Evolutionary conservation across 2,329 filamentous ascomycete genomes (phyloP), one percentile per base, ranked within the genome.

Genomic region (Fusarium metavorans): DNA sequence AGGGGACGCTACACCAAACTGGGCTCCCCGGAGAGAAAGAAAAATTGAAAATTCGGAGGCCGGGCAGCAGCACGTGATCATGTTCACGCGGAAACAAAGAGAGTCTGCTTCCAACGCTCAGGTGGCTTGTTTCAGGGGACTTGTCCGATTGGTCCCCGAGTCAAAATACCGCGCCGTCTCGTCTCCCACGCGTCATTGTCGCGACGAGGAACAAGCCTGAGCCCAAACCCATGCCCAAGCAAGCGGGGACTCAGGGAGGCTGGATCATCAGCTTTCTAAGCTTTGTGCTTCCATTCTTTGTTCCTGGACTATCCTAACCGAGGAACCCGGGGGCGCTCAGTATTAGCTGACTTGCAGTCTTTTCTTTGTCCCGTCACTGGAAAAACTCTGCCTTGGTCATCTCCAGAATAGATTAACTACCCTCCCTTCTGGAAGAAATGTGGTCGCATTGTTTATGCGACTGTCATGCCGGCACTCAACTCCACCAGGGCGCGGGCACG

Each of bases 131-230:
- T 34, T 41, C 20, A 58, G 63, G 66, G 76, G 68, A 69, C 57
- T 43, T 20, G 66, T 62, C 77, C 73, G 67, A 78, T 77, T 78
- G 77, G 76, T 32, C 32, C 43, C 43, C 6, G 48, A 25, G 37
- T 27, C 20, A 66, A 70, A 69, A 62, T 59, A 39, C 64, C 65
- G 68, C 65, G 71, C 71, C 71, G 58, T 39, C 62, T 52, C 68
- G 56, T 58, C 35, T 56, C 64, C 63, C 69, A 71, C 77, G 77
- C 77, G 77, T 79, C 77, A 76, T 71, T 25, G 77, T 78, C 77
- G 77, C 76, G 77, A 77, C 67, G 50, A 63, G 67, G n/a, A 34
- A 35, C 50, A 16, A 23, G 50, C 27, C 27, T 18, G 18, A 23
- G 50, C 18, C 18, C 18, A 37, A 37, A 14, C 34, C 34, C 34